phyloP scores from a whole-genome alignment of 1,139 yeast genomes.

The Hyphopichia khmerensis region DNA sequence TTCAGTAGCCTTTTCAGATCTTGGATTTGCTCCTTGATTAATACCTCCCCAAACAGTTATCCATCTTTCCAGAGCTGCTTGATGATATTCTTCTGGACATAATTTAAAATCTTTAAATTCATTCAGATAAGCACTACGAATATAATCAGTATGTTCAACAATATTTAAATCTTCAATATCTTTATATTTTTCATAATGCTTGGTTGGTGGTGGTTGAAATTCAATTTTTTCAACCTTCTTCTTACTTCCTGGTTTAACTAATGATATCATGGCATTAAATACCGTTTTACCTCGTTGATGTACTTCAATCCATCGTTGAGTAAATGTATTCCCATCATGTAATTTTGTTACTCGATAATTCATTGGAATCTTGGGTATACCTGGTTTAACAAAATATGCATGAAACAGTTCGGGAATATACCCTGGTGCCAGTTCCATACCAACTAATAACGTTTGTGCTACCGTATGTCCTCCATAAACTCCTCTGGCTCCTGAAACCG shows the following conservation, averaged over 20 bases:
- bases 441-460: constrained; percentile 70
- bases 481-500: constrained; percentile 59
- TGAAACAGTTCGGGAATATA: constrained; percentile 41
- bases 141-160: constrained; percentile 38
- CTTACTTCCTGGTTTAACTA: constrained; percentile 14
- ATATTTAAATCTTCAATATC: constrained; percentile 28
- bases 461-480: constrained; percentile 79
- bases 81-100: constrained; percentile 35
- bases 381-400: constrained; percentile 45
- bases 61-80: constrained; percentile 40
- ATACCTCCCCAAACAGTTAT: constrained; percentile 41
- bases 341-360: constrained; percentile 57
- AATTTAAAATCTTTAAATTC: constrained; percentile 33
- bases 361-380: constrained; percentile 48
- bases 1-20: neutral
- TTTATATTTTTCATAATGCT: constrained; percentile 21
- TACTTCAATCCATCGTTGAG: constrained; percentile 27
- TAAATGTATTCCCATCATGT: constrained; percentile 31
- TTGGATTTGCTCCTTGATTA: constrained; percentile 18
- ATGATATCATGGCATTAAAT: constrained; percentile 31
- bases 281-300: constrained; percentile 28
- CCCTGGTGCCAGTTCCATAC: constrained; percentile 40
- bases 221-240: constrained; percentile 4
- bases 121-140: constrained; percentile 39
- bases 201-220: constrained; percentile 18